These are phyloP conservation scores for Lagerstroemia speciosa DNA, from an alignment of 345 rosid genomes.

Conservation along the genomic window DNA sequence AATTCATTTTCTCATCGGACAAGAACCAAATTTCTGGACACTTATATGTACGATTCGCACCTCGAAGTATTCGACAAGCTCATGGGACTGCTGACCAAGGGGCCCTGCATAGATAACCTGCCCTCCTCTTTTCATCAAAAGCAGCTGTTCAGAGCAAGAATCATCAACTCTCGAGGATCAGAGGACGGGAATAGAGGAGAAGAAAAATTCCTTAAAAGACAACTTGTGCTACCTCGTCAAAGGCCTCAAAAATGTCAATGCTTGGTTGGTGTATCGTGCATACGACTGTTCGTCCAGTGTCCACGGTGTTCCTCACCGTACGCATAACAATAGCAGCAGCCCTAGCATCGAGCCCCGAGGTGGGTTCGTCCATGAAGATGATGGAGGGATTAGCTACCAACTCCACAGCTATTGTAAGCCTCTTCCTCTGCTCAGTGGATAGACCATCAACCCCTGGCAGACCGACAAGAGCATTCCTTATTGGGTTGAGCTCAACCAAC, in stretches of 20 bases:
- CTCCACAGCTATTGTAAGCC: slow-evolving; percentile 21
- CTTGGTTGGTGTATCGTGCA: slow-evolving; percentile 25
- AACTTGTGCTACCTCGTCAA: slow-evolving; percentile 15
- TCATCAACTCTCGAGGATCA: neutral
- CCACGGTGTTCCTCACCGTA: slow-evolving; percentile 20
- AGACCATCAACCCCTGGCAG: slow-evolving; percentile 25
- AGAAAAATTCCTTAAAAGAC: neutral
- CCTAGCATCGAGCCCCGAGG: slow-evolving; percentile 22
- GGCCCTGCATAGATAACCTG: slow-evolving; percentile 28
- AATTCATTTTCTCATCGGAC: neutral
- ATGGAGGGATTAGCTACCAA: slow-evolving; percentile 26
- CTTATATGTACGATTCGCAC: slow-evolving; percentile 5
- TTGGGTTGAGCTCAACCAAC: slow-evolving; percentile 19
- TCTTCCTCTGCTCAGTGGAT: slow-evolving; percentile 23
- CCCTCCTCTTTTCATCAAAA: slow-evolving; percentile 33
- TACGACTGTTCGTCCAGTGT: slow-evolving; percentile 21
- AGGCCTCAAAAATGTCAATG: slow-evolving; percentile 23
- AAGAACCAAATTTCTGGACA: neutral
- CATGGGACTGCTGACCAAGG: slow-evolving; percentile 23
- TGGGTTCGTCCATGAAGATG: slow-evolving; percentile 23
- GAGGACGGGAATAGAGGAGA: neutral
- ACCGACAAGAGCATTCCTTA: slow-evolving; percentile 21
- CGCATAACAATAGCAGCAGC: slow-evolving; percentile 26
- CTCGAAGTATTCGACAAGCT: slow-evolving; percentile 27
- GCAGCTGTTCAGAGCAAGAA: slow-evolving; percentile 18